These are phyloP conservation scores for Leccinum olivaceopallidum DNA, from an alignment of 768 basidiomycete species.

Conservation along the genomic window DNA sequence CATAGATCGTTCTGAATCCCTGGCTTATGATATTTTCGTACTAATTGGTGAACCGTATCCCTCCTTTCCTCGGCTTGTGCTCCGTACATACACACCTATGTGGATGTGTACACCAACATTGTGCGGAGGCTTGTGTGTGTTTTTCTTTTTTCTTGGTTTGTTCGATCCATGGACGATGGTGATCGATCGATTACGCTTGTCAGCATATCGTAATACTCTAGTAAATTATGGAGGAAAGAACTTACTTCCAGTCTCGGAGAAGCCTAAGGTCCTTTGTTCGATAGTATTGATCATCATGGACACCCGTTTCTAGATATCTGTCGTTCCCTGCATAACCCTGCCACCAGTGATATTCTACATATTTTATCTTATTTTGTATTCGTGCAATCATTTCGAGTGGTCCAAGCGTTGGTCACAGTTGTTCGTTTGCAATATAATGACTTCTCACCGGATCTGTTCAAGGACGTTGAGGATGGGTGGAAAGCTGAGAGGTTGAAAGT, in stretches of 20 bases:
- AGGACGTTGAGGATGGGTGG: too few species aligned
- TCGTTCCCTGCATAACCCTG: neutral
- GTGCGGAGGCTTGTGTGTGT: too few species aligned
- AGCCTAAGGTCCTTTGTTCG: neutral
- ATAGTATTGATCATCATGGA: neutral
- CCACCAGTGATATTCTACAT: too few species aligned
- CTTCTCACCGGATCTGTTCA: too few species aligned
- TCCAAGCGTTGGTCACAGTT: too few species aligned
- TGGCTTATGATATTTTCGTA: constrained; percentile 87
- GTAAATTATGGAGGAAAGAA: neutral
- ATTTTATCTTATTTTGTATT: neutral
- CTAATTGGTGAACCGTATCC: constrained; percentile 6
- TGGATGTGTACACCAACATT: neutral
- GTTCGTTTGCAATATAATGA: too few species aligned
- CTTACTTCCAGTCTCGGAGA: neutral
- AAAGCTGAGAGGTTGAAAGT: too few species aligned
- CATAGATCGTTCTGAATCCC: constrained; percentile 78
- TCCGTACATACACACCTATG: neutral
- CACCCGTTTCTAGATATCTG: neutral
- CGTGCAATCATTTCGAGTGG: too few species aligned
- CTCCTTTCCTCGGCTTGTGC: neutral
- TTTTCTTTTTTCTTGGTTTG: neutral
- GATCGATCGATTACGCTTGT: too few species aligned
- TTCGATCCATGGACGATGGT: neutral
- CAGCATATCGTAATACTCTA: neutral